phyloP scores from a whole-genome alignment of 2,329 filamentous ascomycete genomes.

The Neodidymelliopsis sp. region DNA sequence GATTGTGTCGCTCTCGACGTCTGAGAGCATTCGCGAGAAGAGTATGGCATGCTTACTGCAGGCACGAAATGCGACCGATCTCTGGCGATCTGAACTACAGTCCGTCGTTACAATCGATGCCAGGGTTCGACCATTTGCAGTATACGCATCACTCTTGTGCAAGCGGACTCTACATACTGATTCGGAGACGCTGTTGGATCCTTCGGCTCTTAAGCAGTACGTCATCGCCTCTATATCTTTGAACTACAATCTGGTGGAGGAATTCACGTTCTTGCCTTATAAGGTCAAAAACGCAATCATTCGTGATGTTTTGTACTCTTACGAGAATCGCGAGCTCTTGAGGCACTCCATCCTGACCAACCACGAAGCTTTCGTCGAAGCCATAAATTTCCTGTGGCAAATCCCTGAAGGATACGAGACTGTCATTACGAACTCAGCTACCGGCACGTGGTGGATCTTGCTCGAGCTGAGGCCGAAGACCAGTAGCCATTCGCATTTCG shows the following conservation, averaged over 20 bases:
- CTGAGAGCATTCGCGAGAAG: conserved; percentile 15
- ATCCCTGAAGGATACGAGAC: conserved; percentile 27
- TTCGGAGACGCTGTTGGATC: neutral
- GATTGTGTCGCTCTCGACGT: conserved; percentile 38
- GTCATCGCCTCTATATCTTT: conserved; percentile 54
- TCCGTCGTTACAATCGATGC: conserved; percentile 50
- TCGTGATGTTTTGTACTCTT: conserved; percentile 57
- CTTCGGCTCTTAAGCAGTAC: conserved; percentile 35
- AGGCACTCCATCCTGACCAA: conserved; percentile 43
- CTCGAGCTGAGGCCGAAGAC: conserved; percentile 25
- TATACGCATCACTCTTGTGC: conserved; percentile 66
- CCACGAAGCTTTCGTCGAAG: conserved; percentile 38
- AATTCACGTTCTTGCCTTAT: conserved; percentile 47
- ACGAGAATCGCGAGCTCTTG: conserved; percentile 48
- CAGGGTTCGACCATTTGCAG: conserved; percentile 54
- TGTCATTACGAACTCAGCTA: conserved; percentile 15
- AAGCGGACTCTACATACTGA: conserved; percentile 55
- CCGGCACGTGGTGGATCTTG: conserved; percentile 45
- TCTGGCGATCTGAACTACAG: conserved; percentile 62
- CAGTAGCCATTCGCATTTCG: conserved; percentile 30
- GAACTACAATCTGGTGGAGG: conserved; percentile 56
- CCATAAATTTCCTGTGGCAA: conserved; percentile 56
- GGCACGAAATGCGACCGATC: conserved; percentile 54
- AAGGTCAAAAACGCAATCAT: conserved; percentile 52
- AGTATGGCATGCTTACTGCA: conserved; percentile 47